Evolutionary conservation across 1,284 basidiomycete genomes (phyloP).

Genomic region (Trametes sp.): DNA sequence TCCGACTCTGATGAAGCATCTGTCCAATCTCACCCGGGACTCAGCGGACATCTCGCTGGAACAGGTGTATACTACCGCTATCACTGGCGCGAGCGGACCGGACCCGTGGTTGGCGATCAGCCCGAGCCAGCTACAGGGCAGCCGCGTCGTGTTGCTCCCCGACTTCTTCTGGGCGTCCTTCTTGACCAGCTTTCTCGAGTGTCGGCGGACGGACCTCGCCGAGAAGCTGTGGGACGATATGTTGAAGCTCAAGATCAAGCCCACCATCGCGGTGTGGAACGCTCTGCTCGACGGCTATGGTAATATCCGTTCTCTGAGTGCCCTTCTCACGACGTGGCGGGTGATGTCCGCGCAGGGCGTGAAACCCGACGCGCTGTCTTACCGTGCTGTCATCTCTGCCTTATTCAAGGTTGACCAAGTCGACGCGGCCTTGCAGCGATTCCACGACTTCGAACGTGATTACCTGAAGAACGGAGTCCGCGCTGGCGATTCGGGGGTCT

Average conservation of each 20-base stretch:
- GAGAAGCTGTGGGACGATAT: slow-evolving; percentile 72
- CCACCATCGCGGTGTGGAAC: slow-evolving; percentile 66
- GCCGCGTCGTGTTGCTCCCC: slow-evolving; percentile 57
- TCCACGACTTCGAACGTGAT: slow-evolving; percentile 57
- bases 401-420: slow-evolving; percentile 57
- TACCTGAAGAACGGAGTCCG: slow-evolving; percentile 30
- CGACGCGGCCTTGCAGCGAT: slow-evolving; percentile 56
- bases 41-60: slow-evolving; percentile 45
- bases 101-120: slow-evolving; percentile 55
- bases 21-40: slow-evolving; percentile 51
- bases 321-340: slow-evolving; percentile 64
- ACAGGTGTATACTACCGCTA: slow-evolving; percentile 55
- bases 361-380: slow-evolving; percentile 61
- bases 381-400: slow-evolving; percentile 66
- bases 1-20: slow-evolving; percentile 55
- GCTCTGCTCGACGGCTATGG: slow-evolving; percentile 69
- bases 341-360: slow-evolving; percentile 61
- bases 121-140: slow-evolving; percentile 42
- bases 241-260: slow-evolving; percentile 52
- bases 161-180: slow-evolving; percentile 68
- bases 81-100: slow-evolving; percentile 57
- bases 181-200: slow-evolving; percentile 64
- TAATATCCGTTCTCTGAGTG: slow-evolving; percentile 51
- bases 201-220: slow-evolving; percentile 60
- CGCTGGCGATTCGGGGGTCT: slow-evolving; percentile 24